Base-by-base conservation (phyloP, 495 filamentous ascomycete species). In the Penicillium canariense region DNA sequence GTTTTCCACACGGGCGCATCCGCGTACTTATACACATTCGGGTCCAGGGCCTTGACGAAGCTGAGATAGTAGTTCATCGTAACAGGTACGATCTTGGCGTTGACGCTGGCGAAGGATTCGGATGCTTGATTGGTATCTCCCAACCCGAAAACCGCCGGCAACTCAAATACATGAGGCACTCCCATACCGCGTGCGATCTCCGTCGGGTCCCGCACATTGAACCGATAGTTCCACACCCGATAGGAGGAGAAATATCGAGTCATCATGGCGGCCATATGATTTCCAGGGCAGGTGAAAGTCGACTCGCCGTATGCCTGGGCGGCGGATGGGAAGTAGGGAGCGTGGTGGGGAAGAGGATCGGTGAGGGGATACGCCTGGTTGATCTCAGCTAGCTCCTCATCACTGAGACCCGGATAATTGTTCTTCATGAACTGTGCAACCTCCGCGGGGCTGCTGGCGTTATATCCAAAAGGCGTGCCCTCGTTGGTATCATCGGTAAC, bases 401-500 rank as follows among this genome's bases (percentile, higher is more conserved):
- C 22, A 3, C 66, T 81, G 4, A 89, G 59, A 8, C 72, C 68
- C 0, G 87, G 84, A 48, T 85, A 87, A 46, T 89, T 81, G 51
- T 80, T 74, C 34, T 72, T 69, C 36, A 91, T 66, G 63, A 87
- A 91, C 36, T 63, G 61, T 8, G 67, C 54, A 2, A 77, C 66
- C 52, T 86, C 73, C 5, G 71, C 45, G 5, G 66, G 67, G 14
- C 60, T 71, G 15, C 73, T 71, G 25, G 63, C 68, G 25, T 67
- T 70, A 4, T 81, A 81, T 1, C 78, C 80, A 60, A 89, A 89
- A 14, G 69, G 57, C 0, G 79, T 80, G 8, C 86, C 87, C 57
- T 87, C 87, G 62, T 90, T 82, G 23, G 82, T 85, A 54, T 81
- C 78, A 55, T 85, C 80, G 30, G 87, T 85, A 40, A 81, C 81